These are phyloP conservation scores for Hemisphaericaspora xylofermentans DNA, from an alignment of 1,139 yeast genomes.

Conservation along the genomic window DNA sequence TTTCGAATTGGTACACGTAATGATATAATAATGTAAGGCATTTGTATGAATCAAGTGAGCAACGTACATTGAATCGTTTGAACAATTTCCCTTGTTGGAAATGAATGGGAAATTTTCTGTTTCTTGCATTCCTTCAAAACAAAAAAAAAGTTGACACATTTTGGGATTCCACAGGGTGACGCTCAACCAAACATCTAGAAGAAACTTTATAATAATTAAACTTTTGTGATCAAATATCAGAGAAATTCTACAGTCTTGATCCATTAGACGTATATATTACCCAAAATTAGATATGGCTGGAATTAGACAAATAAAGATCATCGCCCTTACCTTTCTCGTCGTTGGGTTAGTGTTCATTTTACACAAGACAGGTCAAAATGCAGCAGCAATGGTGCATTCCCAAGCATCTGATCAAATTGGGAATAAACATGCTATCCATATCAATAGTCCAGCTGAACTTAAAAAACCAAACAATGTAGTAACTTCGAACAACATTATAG, in stretches of 20 bases:
- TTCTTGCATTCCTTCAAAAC: background rate
- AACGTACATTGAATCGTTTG: too few species aligned
- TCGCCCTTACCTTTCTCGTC: conserved; percentile 19
- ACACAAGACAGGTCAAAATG: conserved; percentile 15
- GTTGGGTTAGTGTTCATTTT: conserved; percentile 17
- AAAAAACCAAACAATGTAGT: conserved; percentile 9
- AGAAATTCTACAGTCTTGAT: background rate
- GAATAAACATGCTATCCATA: conserved; percentile 10
- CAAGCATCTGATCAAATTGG: conserved; percentile 15
- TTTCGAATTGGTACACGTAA: too few species aligned
- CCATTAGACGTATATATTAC: background rate
- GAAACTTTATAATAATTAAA: too few species aligned
- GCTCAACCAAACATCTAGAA: too few species aligned
- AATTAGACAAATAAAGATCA: conserved; percentile 20
- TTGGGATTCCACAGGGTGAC: too few species aligned
- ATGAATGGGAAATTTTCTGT: too few species aligned
- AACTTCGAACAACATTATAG: conserved; percentile 22
- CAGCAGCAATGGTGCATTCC: conserved; percentile 15
- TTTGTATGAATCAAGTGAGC: too few species aligned
- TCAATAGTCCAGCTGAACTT: conserved; percentile 4
- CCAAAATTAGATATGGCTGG: conserved; percentile 13
- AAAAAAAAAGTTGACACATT: too few species aligned
- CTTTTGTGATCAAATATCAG: background rate
- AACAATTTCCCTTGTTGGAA: too few species aligned
- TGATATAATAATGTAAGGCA: too few species aligned